These are phyloP conservation scores for Scenedesmus sp. DNA, from an alignment of 163 green algal species.

Conservation along the genomic window DNA sequence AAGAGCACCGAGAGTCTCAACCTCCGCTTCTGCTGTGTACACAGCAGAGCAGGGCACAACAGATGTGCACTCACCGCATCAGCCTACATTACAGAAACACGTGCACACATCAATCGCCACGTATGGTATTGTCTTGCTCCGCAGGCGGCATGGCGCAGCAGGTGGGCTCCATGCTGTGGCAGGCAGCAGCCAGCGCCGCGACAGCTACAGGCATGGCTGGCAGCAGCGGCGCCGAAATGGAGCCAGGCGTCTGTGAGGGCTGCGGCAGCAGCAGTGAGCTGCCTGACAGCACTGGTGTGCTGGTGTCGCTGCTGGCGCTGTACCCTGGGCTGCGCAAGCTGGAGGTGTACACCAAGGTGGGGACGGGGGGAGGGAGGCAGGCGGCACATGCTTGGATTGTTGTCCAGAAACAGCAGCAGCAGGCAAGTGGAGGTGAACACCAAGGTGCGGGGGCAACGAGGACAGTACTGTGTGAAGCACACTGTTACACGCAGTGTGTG, in stretches of 20 bases:
- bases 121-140: background rate
- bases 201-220: background rate
- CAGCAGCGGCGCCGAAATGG: background rate
- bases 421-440: no score
- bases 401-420: background rate
- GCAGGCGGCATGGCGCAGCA: background rate
- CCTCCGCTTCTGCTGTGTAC: no score
- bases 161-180: background rate
- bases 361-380: background rate
- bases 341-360: constrained; percentile 43
- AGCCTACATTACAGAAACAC: background rate
- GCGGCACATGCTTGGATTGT: background rate
- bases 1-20: background rate
- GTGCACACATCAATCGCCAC: background rate
- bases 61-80: background rate
- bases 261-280: constrained; percentile 23
- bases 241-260: background rate
- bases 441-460: no score
- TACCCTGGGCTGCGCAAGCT: constrained; percentile 21
- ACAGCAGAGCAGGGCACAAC: no score
- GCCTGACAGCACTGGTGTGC: background rate
- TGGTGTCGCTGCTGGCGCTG: constrained; percentile 43
- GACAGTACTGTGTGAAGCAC: no score
- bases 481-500: background rate
- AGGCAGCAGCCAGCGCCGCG: background rate